Conservation (phyloP, 2,329 filamentous ascomycete species). For the Phyllosticta citribraziliensis region DNA sequence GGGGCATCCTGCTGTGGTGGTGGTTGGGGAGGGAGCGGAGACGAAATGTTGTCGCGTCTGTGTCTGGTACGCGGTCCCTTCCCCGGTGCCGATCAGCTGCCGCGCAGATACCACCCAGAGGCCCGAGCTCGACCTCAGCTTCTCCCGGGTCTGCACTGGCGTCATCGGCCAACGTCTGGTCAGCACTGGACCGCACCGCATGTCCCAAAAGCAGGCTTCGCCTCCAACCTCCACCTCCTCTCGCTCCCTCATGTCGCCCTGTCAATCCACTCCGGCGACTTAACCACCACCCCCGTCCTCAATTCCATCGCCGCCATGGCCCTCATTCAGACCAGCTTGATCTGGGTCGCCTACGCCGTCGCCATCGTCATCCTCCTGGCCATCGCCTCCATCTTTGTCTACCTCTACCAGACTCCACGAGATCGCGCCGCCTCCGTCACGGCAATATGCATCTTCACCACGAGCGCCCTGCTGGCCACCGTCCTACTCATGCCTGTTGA, state of each 20-base stretch:
- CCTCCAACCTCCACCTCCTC: not conserved
- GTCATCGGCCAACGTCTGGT: not conserved
- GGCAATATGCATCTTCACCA: conserved; percentile 73
- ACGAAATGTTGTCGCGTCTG: conserved; percentile 1
- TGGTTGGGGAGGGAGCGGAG: not conserved
- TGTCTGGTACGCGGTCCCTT: not conserved
- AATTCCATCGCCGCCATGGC: conserved; percentile 38
- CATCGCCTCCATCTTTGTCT: conserved; percentile 75
- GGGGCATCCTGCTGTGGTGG: conserved; percentile 4
- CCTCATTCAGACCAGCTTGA: conserved; percentile 76
- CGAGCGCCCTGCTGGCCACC: conserved; percentile 81
- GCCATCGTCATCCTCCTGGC: conserved; percentile 67
- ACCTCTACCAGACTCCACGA: conserved; percentile 80
- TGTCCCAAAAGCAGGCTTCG: conserved; percentile 2
- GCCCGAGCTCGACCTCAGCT: not conserved
- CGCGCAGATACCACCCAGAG: not conserved
- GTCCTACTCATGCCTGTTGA: conserved; percentile 89
- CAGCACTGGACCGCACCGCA: not conserved
- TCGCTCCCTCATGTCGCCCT: not conserved
- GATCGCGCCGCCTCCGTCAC: conserved; percentile 78
- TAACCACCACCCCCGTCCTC: not conserved
- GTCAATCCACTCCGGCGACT: not conserved
- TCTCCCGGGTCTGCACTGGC: not conserved
- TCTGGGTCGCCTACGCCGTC: conserved; percentile 88
- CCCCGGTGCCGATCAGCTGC: not conserved